A percentile compares a stretch with the other conserved stretches of the same genome.
Evolutionary conservation across 768 basidiomycete genomes (phyloP).

Genomic region (Boletus tomentosulus): DNA sequence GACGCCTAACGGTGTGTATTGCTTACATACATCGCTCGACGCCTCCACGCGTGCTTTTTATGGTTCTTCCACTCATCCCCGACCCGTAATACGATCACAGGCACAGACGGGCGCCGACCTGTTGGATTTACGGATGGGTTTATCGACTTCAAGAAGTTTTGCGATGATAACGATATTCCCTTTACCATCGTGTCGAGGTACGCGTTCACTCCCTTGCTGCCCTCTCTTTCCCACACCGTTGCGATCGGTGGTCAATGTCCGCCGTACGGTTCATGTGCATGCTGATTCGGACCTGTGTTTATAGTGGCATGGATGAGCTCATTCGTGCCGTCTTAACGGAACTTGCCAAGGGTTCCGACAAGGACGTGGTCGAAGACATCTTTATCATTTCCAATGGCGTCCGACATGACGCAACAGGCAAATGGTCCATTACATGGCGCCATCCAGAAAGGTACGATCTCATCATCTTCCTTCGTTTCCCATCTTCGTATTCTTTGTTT

Average conservation of each 20-base stretch:
- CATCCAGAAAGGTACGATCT: constrained; percentile 77
- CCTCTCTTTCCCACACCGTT: constrained; percentile 7
- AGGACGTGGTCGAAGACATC: constrained; percentile 68
- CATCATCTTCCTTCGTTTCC: neutral
- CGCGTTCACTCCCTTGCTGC: constrained; percentile 3
- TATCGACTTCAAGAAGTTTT: constrained; percentile 82
- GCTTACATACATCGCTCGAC: neutral
- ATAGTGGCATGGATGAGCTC: constrained; percentile 87
- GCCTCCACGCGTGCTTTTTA: neutral
- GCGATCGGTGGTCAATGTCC: neutral
- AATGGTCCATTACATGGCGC: constrained; percentile 80
- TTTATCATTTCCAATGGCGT: constrained; percentile 95
- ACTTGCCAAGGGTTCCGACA: constrained; percentile 52
- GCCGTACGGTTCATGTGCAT: neutral
- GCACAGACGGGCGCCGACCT: constrained; percentile 5
- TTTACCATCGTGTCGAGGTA: constrained; percentile 92
- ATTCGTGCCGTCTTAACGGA: constrained; percentile 84
- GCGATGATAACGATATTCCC: constrained; percentile 75
- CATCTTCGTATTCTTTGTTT: neutral
- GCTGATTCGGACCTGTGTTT: constrained; percentile 2
- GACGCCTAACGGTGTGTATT: constrained; percentile 48
- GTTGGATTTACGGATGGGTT: constrained; percentile 51
- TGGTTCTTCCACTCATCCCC: too few species aligned
- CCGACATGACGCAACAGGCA: constrained; percentile 51
- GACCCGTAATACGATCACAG: constrained; percentile 4